A percentile compares a stretch with the other conserved stretches of the same genome.
Evolutionary conservation across 257 asterid genomes (phyloP).

Genomic region (Nicotiana knightiana): DNA sequence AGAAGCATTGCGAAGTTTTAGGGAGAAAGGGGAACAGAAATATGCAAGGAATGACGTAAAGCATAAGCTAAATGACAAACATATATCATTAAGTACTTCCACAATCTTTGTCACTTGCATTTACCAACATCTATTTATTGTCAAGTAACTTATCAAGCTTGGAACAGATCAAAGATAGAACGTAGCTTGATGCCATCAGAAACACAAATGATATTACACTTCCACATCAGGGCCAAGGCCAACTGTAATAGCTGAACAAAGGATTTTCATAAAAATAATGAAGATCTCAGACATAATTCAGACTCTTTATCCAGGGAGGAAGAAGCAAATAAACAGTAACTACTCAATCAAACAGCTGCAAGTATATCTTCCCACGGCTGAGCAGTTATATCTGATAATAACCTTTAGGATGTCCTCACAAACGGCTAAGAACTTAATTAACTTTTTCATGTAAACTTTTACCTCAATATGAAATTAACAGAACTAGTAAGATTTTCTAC

Average conservation of each 20-base stretch:
- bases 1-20: neutral
- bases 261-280: neutral
- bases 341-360: neutral
- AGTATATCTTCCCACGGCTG: neutral
- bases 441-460: too few relatives aligned
- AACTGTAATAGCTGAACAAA: neutral
- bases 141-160: neutral
- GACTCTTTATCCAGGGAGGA: neutral
- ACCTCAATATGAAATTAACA: too few relatives aligned
- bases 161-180: neutral
- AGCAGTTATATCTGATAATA: neutral
- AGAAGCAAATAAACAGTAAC: neutral
- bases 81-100: neutral
- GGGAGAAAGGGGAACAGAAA: neutral
- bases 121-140: neutral
- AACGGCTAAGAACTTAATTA: neutral
- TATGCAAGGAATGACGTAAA: neutral
- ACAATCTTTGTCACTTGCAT: neutral
- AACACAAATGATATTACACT: neutral
- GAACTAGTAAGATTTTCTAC: too few relatives aligned
- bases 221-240: neutral
- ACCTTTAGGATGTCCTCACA: neutral
- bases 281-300: neutral
- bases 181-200: neutral
- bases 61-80: neutral